These are phyloP conservation scores for Cicer chorassanicum DNA, from an alignment of 306 rosid genomes.

Conservation along the genomic window DNA sequence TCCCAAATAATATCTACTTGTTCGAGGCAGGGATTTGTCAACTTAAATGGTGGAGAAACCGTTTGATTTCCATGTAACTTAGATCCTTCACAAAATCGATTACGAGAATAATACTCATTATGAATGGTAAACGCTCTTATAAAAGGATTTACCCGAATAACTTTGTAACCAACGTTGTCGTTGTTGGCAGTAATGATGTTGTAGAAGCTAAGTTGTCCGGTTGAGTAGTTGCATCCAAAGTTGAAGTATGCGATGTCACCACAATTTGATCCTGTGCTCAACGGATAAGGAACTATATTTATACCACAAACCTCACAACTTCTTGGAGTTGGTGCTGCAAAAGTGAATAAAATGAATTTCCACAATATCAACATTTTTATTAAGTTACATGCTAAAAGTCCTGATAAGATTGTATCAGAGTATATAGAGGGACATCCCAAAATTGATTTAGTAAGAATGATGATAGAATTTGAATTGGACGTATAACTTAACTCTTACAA, in stretches of 20 bases:
- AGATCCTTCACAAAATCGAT: not conserved
- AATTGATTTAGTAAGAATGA: too few relatives aligned
- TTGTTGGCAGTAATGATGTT: not conserved
- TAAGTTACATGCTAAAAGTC: too few relatives aligned
- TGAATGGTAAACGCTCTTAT: not conserved
- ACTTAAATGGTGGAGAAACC: not conserved
- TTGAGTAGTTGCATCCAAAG: constrained; percentile 31
- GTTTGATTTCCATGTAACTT: rapidly evolving
- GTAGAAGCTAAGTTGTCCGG: constrained; percentile 41
- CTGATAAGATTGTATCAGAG: too few relatives aligned
- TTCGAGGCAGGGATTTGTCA: not conserved
- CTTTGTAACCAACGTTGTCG: not conserved
- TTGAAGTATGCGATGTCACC: constrained; percentile 50
- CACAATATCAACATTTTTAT: too few relatives aligned
- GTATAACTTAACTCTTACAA: too few relatives aligned
- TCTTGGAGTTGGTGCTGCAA: constrained; percentile 46
- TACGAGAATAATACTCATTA: not conserved
- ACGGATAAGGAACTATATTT: constrained; percentile 56
- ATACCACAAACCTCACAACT: constrained; percentile 57
- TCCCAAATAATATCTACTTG: constrained; percentile 40
- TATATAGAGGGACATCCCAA: too few relatives aligned
- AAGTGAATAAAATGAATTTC: not conserved
- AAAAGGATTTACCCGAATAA: not conserved
- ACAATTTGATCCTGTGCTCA: constrained; percentile 49
- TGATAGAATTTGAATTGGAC: too few relatives aligned